These are phyloP conservation scores for Anthracocystis panici-leucophaei DNA, from an alignment of 1,284 basidiomycete genomes.

Conservation along the genomic window DNA sequence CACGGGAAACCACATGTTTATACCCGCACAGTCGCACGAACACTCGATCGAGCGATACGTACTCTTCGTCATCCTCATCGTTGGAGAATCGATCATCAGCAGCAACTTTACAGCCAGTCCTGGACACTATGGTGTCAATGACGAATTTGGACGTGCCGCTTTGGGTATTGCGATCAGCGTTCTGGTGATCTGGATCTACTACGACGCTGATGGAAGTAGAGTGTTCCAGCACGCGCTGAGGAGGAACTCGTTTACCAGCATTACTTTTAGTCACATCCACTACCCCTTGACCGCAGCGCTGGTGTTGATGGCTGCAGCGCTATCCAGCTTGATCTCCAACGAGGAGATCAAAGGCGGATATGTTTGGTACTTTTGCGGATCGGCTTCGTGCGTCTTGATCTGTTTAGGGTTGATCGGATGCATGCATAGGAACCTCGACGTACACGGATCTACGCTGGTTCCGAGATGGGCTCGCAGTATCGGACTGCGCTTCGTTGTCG, in stretches of 20 bases:
- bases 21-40: slow-evolving; percentile 60
- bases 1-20: slow-evolving; percentile 52
- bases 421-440: slow-evolving; percentile 63
- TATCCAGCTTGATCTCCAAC: slow-evolving; percentile 47
- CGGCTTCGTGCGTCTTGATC: slow-evolving; percentile 38
- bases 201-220: slow-evolving; percentile 59
- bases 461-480: slow-evolving; percentile 55
- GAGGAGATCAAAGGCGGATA: slow-evolving; percentile 40
- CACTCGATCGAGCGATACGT: slow-evolving; percentile 61
- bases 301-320: slow-evolving; percentile 54
- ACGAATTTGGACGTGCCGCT: slow-evolving; percentile 56
- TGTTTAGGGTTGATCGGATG: slow-evolving; percentile 60
- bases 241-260: slow-evolving; percentile 61
- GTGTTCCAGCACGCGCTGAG: slow-evolving; percentile 68
- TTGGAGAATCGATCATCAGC: slow-evolving; percentile 61
- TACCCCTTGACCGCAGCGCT: slow-evolving; percentile 65
- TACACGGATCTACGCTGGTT: slow-evolving; percentile 45
- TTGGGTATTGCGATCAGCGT: slow-evolving; percentile 62
- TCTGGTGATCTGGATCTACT: slow-evolving; percentile 65
- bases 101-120: slow-evolving; percentile 40
- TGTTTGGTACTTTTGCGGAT: slow-evolving; percentile 64
- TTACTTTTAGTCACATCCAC: slow-evolving; percentile 65
- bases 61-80: slow-evolving; percentile 63
- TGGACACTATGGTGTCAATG: slow-evolving; percentile 40
- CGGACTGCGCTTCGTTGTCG: slow-evolving; percentile 44